Evolutionary conservation across 2,329 filamentous ascomycete species (phyloP).

Genomic region (Fusarium newnesense): DNA sequence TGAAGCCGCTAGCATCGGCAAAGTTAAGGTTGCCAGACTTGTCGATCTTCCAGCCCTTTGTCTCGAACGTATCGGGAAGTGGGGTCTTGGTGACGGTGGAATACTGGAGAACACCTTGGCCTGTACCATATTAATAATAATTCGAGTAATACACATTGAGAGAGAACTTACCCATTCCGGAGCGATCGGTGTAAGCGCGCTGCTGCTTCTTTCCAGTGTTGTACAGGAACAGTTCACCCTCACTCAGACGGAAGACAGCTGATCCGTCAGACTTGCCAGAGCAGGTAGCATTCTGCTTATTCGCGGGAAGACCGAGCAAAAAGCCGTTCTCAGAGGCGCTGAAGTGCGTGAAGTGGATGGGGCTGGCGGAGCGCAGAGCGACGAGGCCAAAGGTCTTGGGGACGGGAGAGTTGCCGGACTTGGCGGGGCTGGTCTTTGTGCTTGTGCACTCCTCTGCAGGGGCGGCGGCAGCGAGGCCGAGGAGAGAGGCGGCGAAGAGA

Average conservation of each 20-base stretch:
- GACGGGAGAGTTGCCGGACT: background rate
- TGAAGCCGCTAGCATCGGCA: conserved; percentile 45
- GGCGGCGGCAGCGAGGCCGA: conserved; percentile 26
- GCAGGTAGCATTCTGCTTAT: conserved; percentile 60
- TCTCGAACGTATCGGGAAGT: conserved; percentile 55
- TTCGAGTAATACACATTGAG: accelerated
- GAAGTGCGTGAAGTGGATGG: conserved; percentile 58
- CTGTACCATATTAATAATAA: conserved; percentile 40
- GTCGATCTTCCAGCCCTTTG: conserved; percentile 58
- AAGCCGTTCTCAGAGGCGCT: conserved; percentile 58
- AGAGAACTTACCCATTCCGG: conserved; percentile 63
- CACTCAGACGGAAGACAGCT: conserved; percentile 60
- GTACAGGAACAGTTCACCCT: conserved; percentile 60
- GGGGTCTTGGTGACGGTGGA: conserved; percentile 50
- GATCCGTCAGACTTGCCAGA: conserved; percentile 48
- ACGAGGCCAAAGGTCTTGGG: conserved; percentile 56
- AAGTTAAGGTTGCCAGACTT: conserved; percentile 41
- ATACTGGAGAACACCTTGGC: conserved; percentile 65
- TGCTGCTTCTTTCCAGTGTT: conserved; percentile 54
- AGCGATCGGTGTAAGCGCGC: conserved; percentile 65
- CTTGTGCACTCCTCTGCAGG: background rate
- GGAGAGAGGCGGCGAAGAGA: conserved; percentile 30
- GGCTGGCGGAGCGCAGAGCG: conserved; percentile 59
- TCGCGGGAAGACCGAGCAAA: conserved; percentile 51
- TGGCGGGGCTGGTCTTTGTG: conserved; percentile 26